Evolutionary conservation across 345 rosid genomes (phyloP).

Genomic region (Sapria himalayana): DNA sequence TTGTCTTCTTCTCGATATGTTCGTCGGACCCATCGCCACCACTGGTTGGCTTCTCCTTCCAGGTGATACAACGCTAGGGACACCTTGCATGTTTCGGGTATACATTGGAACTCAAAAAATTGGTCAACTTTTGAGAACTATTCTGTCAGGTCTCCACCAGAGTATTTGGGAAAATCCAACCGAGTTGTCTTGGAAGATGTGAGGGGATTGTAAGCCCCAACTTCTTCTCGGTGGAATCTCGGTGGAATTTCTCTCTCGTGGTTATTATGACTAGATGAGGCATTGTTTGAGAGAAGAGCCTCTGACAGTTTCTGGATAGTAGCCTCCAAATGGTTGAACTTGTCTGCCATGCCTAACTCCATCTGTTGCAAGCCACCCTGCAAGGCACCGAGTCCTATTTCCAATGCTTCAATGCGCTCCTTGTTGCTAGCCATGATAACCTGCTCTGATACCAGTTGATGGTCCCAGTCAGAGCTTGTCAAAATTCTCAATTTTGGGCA

Average conservation of each 20-base stretch:
- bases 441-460: not conserved
- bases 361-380: not conserved
- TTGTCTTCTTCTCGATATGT: not conserved
- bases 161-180: too few relatives aligned
- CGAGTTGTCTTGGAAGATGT: not conserved
- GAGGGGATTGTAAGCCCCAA: not conserved
- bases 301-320: not conserved
- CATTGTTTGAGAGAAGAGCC: not conserved
- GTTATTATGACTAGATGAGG: too few relatives aligned
- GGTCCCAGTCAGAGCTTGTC: too few relatives aligned
- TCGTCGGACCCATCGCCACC: not conserved
- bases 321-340: not conserved
- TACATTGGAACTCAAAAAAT: not conserved
- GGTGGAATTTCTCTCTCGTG: not conserved
- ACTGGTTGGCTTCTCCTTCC: not conserved
- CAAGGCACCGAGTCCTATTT: not conserved
- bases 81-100: not conserved
- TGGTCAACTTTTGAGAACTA: not conserved
- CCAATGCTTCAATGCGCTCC: not conserved
- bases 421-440: not conserved
- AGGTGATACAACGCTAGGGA: not conserved
- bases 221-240: not conserved
- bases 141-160: not conserved
- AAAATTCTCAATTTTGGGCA: too few relatives aligned
- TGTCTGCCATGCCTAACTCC: not conserved